These are phyloP conservation scores for Hapsidospora chrysogenum DNA, from an alignment of 495 filamentous ascomycete species.

Conservation along the genomic window DNA sequence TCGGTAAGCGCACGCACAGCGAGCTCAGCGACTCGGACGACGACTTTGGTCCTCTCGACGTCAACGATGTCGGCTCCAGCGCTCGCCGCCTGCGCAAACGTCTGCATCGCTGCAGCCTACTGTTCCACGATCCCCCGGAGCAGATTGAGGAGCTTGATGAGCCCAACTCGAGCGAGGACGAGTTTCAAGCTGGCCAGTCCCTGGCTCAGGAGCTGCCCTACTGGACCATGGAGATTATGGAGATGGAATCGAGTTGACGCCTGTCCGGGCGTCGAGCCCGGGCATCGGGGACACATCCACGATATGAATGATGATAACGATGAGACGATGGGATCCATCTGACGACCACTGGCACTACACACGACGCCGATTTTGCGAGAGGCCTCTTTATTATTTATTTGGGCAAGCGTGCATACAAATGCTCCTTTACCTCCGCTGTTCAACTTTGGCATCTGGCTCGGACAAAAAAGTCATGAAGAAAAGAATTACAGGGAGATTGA, in stretches of 20 bases:
- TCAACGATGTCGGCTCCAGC: slow-evolving; percentile 1
- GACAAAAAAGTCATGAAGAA: neutral
- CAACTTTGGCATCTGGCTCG: no score
- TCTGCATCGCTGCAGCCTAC: slow-evolving; percentile 2
- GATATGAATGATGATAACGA: no score
- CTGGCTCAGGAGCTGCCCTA: slow-evolving; percentile 2
- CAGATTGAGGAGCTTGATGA: slow-evolving; percentile 4
- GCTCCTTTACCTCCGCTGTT: no score
- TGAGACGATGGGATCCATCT: neutral
- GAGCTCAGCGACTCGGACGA: slow-evolving; percentile 4
- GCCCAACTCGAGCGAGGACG: slow-evolving; percentile 3
- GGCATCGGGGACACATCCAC: no score
- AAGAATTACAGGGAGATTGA: neutral
- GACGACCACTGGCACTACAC: no score
- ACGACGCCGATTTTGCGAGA: no score
- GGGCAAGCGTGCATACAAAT: no score
- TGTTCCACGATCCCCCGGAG: slow-evolving; percentile 3
- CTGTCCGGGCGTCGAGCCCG: no score
- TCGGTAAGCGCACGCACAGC: slow-evolving; percentile 6
- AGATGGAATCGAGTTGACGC: slow-evolving; percentile 1
- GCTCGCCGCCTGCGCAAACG: slow-evolving; percentile 1
- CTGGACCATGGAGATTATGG: slow-evolving; percentile 1
- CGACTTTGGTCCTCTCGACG: slow-evolving; percentile 1
- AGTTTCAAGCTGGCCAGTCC: neutral
- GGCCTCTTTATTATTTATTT: no score